Base-by-base conservation (phyloP, 2,329 filamentous ascomycete species). In the Xylariaceae sp. region DNA sequence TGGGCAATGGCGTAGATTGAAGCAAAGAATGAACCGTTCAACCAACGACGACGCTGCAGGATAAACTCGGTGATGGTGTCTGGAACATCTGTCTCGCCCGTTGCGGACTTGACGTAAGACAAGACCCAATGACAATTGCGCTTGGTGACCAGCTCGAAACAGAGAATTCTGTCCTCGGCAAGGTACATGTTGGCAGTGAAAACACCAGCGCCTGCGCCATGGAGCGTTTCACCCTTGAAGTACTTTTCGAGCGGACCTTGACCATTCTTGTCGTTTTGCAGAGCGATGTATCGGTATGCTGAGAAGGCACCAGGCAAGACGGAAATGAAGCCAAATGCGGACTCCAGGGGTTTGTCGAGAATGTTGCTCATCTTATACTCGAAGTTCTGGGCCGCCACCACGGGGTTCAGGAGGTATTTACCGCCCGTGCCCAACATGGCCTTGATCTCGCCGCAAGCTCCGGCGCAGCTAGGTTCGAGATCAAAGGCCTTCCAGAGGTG, bases 291-390 rank as follows among this genome's bases (percentile, higher is more conserved):
- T 40, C 95, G 84, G 69, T 99, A 99, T 1, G 94, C 94, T 67
- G 90, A 96, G 47, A 99, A 81, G 1, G 94, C 94, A 71, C 94
- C 95, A 0, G 94, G 95, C 59, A 99, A 75, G 62, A 99, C 94
- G 6, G 93, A 97, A 62, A 99, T 99, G 68, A 97, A 99, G 2
- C 94, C 94, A 69, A 99, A 99, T 0, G 96, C 93, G 0, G 90
- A 96, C 70, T 99, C 94, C 2, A 99, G 77, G 0, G 94, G 94
- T 71, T 99, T 99, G 69, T 99, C 94, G 22, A 99, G 79, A 64
- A 99, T 99, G 64, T 99, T 99, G 39, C 91, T 96, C 90, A 99
- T 97, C 73, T 99, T 99, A 78, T 99, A 99, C 75, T 99, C 94
- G 61, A 99, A 99, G 69, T 99, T 99, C 65, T 99, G 94, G 42